These are phyloP conservation scores for Trichoderma virens DNA, from an alignment of 495 filamentous ascomycete genomes.

Conservation along the genomic window DNA sequence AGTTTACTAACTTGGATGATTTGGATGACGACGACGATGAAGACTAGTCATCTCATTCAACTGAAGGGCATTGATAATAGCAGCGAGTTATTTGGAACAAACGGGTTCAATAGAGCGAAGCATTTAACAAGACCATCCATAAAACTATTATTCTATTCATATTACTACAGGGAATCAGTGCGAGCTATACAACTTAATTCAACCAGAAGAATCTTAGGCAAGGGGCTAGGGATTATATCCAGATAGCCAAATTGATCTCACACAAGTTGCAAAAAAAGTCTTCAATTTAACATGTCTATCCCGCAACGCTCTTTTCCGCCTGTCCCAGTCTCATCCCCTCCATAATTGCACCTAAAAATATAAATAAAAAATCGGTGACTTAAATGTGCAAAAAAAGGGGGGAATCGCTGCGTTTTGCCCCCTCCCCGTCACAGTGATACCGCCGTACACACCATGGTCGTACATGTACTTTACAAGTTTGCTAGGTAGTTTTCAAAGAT, in stretches of 20 bases:
- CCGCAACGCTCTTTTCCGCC: neutral
- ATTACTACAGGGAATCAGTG: no score
- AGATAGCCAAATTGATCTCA: no score
- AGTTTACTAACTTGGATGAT: slow-evolving; percentile 44
- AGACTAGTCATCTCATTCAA: slow-evolving; percentile 5
- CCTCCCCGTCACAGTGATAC: neutral
- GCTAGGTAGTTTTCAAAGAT: neutral
- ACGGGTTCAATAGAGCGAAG: no score
- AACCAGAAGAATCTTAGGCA: no score
- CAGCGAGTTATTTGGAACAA: no score
- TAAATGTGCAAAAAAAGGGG: neutral
- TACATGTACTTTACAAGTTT: slow-evolving; percentile 8
- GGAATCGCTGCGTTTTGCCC: neutral
- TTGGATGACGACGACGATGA: slow-evolving; percentile 43
- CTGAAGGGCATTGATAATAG: neutral
- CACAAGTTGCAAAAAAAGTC: neutral
- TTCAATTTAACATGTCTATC: slow-evolving; percentile 3
- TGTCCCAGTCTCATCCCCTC: neutral
- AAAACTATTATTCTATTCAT: no score
- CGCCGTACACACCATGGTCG: neutral
- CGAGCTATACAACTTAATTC: no score
- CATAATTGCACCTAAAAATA: neutral
- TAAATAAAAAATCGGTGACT: neutral
- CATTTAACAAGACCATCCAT: no score
- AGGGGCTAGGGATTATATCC: no score